Conservation (phyloP, 2,329 filamentous ascomycete species). For the Diaporthe sp. region DNA sequence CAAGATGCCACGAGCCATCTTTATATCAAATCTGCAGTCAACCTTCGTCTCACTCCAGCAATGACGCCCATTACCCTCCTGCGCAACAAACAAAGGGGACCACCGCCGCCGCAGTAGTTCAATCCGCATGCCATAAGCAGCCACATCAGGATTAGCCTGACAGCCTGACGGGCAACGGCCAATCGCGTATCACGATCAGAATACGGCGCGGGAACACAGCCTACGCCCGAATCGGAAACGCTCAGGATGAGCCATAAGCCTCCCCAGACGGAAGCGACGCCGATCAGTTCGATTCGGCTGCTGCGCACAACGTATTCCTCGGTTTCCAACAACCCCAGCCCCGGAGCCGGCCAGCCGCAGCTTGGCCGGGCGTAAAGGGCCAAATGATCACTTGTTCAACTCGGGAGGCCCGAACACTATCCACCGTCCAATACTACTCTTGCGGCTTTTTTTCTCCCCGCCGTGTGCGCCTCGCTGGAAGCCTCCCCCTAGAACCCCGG, state of each 20-base stretch:
- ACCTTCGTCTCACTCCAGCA: neutral
- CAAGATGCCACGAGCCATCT: constrained; percentile 1
- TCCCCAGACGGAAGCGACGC: neutral
- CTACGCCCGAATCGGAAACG: neutral
- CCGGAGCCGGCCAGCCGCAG: neutral
- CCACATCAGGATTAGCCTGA: constrained; percentile 7
- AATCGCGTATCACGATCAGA: constrained; percentile 26
- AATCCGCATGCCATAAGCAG: constrained; percentile 5
- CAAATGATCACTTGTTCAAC: neutral
- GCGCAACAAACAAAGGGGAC: constrained; percentile 6
- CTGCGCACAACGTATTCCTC: constrained; percentile 26
- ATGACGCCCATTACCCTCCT: neutral
- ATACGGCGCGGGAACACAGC: constrained; percentile 19
- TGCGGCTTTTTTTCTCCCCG: no score
- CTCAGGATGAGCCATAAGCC: neutral
- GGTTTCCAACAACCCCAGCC: neutral
- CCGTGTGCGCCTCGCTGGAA: constrained; percentile 4
- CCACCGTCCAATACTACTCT: neutral
- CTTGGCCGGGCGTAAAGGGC: neutral
- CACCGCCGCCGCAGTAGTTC: neutral
- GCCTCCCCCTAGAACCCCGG: neutral
- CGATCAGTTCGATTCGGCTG: neutral
- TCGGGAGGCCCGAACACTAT: neutral
- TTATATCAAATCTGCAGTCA: neutral
- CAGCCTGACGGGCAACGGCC: neutral